Conservation (phyloP, 1,284 basidiomycete genomes). For the Earliella scabrosa region DNA sequence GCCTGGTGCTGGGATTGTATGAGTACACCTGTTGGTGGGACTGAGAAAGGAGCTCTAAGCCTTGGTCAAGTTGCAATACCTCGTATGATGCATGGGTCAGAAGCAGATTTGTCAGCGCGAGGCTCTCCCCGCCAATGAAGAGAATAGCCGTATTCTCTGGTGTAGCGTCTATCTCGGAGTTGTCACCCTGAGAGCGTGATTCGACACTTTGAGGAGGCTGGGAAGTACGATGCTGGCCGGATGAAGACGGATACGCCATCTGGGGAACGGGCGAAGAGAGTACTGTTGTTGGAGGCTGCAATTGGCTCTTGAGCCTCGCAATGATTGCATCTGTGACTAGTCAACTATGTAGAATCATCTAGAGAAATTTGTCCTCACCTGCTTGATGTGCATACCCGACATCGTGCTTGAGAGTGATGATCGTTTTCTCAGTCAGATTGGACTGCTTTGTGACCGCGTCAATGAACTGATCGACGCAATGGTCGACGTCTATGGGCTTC, state of each 20-base stretch:
- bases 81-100: constrained; percentile 69
- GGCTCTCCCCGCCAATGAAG: constrained; percentile 86
- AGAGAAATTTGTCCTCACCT: constrained; percentile 41
- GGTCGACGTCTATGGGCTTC: constrained; percentile 54
- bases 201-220: neutral
- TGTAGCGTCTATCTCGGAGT: neutral
- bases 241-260: constrained; percentile 12
- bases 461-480: constrained; percentile 53
- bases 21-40: constrained; percentile 64
- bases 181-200: neutral
- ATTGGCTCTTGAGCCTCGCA: constrained; percentile 16
- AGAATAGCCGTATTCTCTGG: constrained; percentile 52
- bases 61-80: constrained; percentile 33
- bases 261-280: constrained; percentile 26
- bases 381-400: constrained; percentile 80
- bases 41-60: neutral
- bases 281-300: constrained; percentile 19
- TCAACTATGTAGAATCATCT: neutral
- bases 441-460: constrained; percentile 34
- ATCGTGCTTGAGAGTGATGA: constrained; percentile 73
- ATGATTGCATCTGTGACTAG: constrained; percentile 40
- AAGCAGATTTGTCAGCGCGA: constrained; percentile 85
- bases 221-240: neutral
- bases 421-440: constrained; percentile 12
- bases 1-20: constrained; percentile 68